A percentile compares a stretch with the other conserved stretches of the same genome.
Evolutionary conservation across 768 basidiomycete species (phyloP).

Genomic region (Amanita muscaria): DNA sequence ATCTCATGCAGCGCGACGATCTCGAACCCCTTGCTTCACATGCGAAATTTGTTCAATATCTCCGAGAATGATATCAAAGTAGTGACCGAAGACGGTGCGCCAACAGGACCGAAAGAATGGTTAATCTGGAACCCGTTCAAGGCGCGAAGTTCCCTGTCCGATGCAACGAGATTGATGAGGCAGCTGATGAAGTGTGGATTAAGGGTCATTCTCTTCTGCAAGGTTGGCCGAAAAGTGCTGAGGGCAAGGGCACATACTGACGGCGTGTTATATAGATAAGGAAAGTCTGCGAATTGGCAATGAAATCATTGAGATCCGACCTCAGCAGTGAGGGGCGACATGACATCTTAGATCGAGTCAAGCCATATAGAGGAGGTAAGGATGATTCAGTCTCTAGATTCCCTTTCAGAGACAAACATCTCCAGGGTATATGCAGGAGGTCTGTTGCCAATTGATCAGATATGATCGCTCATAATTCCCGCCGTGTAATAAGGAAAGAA

Average conservation of each 20-base stretch:
- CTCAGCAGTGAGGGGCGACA: conserved; percentile 65
- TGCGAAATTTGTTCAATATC: conserved; percentile 69
- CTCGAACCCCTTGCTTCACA: conserved; percentile 63
- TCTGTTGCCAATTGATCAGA: conserved; percentile 16
- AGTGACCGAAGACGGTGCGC: conserved; percentile 75
- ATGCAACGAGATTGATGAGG: conserved; percentile 66
- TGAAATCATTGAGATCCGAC: conserved; percentile 66
- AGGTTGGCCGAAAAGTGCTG: conserved; percentile 31
- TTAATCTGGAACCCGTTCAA: conserved; percentile 68
- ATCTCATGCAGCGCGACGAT: conserved; percentile 89
- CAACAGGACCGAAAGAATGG: conserved; percentile 72
- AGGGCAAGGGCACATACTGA: background rate
- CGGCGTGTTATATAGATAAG: conserved; percentile 44
- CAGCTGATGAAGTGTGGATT: conserved; percentile 78
- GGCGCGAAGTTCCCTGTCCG: conserved; percentile 45
- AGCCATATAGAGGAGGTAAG: conserved; percentile 78
- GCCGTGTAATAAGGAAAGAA: conserved; percentile 50
- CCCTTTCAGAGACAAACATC: background rate
- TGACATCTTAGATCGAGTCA: conserved; percentile 69
- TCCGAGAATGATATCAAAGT: conserved; percentile 51
- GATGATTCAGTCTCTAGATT: background rate
- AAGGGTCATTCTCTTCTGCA: conserved; percentile 83
- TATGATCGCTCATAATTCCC: background rate
- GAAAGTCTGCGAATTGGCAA: conserved; percentile 78
- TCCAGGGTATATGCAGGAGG: conserved; percentile 67